A percentile compares a stretch with the other conserved stretches of the same genome.
Evolutionary conservation across 345 rosid species (phyloP).

Genomic region (Pseudoturritis turrita): DNA sequence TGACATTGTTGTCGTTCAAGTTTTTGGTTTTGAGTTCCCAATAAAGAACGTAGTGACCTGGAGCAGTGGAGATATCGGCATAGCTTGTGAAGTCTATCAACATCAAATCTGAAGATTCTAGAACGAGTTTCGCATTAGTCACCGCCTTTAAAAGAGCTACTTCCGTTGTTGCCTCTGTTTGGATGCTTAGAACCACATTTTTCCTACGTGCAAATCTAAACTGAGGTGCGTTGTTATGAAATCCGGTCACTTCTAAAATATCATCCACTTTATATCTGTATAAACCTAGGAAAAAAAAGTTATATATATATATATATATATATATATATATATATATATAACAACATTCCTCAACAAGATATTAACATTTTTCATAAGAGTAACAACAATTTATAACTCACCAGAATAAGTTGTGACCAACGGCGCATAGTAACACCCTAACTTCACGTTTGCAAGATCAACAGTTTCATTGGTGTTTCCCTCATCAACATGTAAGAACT

Average conservation of each 20-base stretch:
- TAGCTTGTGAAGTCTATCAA: constrained; percentile 47
- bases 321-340: no score
- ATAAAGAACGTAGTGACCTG: constrained; percentile 57
- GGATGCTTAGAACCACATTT: constrained; percentile 48
- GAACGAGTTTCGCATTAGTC: constrained; percentile 33
- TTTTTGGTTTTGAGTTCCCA: constrained; percentile 52
- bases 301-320: no score
- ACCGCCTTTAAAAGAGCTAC: constrained; percentile 52
- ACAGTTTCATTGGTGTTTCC: constrained; percentile 22
- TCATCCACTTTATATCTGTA: constrained; percentile 56
- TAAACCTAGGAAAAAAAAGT: constrained; percentile 33
- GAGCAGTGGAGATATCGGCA: constrained; percentile 39
- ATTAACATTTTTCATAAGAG: not conserved
- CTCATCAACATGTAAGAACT: constrained; percentile 43
- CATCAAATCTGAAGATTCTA: constrained; percentile 40
- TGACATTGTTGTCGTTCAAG: not conserved
- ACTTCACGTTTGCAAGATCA: constrained; percentile 48
- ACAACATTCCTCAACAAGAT: no score
- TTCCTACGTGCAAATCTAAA: constrained; percentile 46
- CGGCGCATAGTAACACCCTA: constrained; percentile 50
- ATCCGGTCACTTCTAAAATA: constrained; percentile 49
- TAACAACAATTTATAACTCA: constrained; percentile 13
- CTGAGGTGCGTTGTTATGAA: constrained; percentile 52
- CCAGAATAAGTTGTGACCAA: constrained; percentile 58
- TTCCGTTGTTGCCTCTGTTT: constrained; percentile 60